Evolutionary conservation across 164 flowering plant genomes (phyloP).

Genomic region (Dillenia suffruticosa): DNA sequence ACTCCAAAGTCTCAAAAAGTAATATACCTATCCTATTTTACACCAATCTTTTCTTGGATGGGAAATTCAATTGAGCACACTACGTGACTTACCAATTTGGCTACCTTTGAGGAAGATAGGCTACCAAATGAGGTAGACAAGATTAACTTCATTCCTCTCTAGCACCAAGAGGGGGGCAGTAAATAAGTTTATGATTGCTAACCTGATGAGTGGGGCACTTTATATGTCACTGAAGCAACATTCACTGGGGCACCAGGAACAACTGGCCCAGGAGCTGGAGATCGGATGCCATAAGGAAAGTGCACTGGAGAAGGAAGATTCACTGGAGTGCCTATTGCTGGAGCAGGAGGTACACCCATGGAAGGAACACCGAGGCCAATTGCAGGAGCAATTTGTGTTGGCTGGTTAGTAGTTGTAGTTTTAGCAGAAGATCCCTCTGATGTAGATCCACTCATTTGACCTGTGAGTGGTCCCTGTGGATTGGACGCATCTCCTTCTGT

Average conservation of each 20-base stretch:
- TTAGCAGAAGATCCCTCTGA: too few species aligned
- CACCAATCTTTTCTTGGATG: too few species aligned
- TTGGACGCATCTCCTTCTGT: not conserved
- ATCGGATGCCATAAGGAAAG: not conserved
- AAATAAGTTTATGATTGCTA: not conserved
- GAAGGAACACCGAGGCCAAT: not conserved
- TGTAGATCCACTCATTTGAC: not conserved
- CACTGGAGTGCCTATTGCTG: constrained; percentile 4
- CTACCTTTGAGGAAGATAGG: too few species aligned
- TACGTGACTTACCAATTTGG: too few species aligned
- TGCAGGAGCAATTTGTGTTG: too few species aligned
- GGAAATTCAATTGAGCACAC: too few species aligned
- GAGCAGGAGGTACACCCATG: not conserved
- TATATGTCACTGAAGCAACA: not conserved
- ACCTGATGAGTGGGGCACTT: not conserved
- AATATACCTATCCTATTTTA: too few species aligned
- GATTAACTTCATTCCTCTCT: too few species aligned
- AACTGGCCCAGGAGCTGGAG: not conserved
- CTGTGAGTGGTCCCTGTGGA: constrained; percentile 1
- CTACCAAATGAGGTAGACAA: too few species aligned
- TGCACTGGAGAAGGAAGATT: not conserved
- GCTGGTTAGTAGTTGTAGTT: too few species aligned
- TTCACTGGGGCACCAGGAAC: constrained; percentile 2
- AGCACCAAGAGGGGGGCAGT: too few species aligned
- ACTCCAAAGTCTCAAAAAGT: too few species aligned